Conservation (phyloP, 1,284 basidiomycete genomes). For the Leccinum pachyderme region DNA sequence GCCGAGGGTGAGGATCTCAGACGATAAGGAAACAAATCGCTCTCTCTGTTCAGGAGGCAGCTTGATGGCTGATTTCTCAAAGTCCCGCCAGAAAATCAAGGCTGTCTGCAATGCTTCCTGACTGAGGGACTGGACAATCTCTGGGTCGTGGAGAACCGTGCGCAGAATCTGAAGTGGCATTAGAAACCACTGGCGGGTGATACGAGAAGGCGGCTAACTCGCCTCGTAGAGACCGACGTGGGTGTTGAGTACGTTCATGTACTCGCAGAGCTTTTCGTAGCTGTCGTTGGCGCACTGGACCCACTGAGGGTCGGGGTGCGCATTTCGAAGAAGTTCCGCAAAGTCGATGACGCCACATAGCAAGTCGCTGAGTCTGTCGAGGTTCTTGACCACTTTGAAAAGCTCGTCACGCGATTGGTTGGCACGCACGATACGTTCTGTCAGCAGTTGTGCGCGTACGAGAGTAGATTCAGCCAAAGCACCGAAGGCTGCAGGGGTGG, state of each 20-base stretch:
- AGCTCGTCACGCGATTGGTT: conserved; percentile 68
- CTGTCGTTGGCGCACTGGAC: conserved; percentile 80
- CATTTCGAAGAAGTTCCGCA: conserved; percentile 90
- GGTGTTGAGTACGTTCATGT: conserved; percentile 98
- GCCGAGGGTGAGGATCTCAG: conserved; percentile 87
- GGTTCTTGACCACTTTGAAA: conserved; percentile 84
- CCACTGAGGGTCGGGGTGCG: conserved; percentile 88
- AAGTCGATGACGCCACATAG: conserved; percentile 96
- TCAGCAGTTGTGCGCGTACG: conserved; percentile 68
- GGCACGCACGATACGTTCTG: conserved; percentile 70
- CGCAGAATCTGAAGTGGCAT: conserved; percentile 53
- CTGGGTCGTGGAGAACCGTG: conserved; percentile 59
- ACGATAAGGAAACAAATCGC: conserved; percentile 88
- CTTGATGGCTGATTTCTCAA: conserved; percentile 96
- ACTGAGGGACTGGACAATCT: conserved; percentile 58
- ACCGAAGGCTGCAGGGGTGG: conserved; percentile 59
- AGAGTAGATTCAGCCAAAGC: conserved; percentile 70
- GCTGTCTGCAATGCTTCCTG: conserved; percentile 81
- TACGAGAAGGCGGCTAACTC: conserved; percentile 32
- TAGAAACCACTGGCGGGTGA: neutral
- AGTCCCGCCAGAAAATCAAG: conserved; percentile 92
- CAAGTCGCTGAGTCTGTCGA: conserved; percentile 93
- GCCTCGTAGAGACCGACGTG: conserved; percentile 92
- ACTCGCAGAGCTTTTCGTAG: conserved; percentile 91
- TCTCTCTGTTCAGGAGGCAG: conserved; percentile 76